Base-by-base conservation (phyloP, 2,329 filamentous ascomycete species). In the Fusarium tuaranense region DNA sequence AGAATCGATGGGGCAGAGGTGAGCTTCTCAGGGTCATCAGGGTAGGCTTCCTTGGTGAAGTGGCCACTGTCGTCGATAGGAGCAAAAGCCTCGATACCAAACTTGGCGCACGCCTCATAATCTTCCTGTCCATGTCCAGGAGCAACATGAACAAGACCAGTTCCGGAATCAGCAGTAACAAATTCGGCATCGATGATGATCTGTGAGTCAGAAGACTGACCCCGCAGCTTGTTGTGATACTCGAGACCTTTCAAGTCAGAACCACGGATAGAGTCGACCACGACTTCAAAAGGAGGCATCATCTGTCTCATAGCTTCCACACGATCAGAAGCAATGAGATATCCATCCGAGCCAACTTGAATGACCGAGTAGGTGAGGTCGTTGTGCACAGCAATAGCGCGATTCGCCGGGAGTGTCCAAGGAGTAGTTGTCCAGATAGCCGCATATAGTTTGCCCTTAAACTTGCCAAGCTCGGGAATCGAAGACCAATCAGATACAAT, bases 351-450 rank as follows among this genome's bases (percentile, higher is more conserved):
- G 1, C 86, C 86, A 2, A 89, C 86, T 65, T 87, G 85, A 41
- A 97, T 85, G 22, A 97, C 83, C 5, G 87, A 87, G 81, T 98
- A 99, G 51, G 91, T 86, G 70, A 98, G 84, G 44, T 94, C 91
- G 8, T 89, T 86, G 77, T 95, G 91, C 39, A 98, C 88, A 3
- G 95, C 95, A 81, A 99, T 95, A 0, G 94, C 95, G 80, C 91
- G 91, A 81, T 99, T 99, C 2, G 96, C 95, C 0, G 97, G 96
- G 7, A 99, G 86, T 0, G 97, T 99, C 97, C 97, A 99, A 0
- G 97, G 97, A 1, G 97, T 99, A 0, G 97, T 99, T 2, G 97
- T 99, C 97, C 97, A 99, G 62, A 98, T 94, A n/a, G 97, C 88
- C n/a, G 93, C 94, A 81, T 89, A 93, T 13, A 98, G 80, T 7